Conservation (phyloP, 176 grass and related monocot genomes). For the Bromus sterilis region DNA sequence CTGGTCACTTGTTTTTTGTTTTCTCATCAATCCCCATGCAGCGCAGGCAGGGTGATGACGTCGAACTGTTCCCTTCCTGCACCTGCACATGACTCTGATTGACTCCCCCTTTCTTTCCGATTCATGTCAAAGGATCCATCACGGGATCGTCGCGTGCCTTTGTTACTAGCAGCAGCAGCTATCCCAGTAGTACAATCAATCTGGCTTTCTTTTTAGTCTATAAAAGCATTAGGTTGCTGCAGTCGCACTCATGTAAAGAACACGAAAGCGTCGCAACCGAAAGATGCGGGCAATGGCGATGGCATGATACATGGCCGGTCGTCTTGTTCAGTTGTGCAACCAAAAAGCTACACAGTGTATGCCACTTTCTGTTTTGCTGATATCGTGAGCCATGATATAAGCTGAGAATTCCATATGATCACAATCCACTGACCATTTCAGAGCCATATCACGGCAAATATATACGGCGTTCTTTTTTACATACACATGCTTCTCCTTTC, state of each 20-base stretch:
- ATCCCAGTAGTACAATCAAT: not conserved
- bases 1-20: not conserved
- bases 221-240: not conserved
- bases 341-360: not conserved
- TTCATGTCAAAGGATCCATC: not conserved
- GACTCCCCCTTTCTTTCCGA: not conserved
- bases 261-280: not conserved
- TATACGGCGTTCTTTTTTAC: not conserved
- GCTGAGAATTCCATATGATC: not conserved
- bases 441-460: not conserved
- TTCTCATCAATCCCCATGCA: not conserved
- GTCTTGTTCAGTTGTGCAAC: not conserved
- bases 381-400: not conserved
- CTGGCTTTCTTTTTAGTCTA: not conserved
- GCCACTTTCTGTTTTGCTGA: no score
- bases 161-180: not conserved
- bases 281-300: not conserved
- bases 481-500: not conserved
- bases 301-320: not conserved
- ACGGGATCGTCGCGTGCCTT: slow-evolving; percentile 4
- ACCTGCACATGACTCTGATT: not conserved
- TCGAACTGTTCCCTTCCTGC: not conserved
- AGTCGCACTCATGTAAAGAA: slow-evolving; percentile 1
- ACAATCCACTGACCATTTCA: not conserved
- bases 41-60: not conserved